A percentile compares a stretch with the other conserved stretches of the same genome.
Evolutionary conservation across 2,329 filamentous ascomycete genomes (phyloP).

Genomic region (Sporothrix sp.): DNA sequence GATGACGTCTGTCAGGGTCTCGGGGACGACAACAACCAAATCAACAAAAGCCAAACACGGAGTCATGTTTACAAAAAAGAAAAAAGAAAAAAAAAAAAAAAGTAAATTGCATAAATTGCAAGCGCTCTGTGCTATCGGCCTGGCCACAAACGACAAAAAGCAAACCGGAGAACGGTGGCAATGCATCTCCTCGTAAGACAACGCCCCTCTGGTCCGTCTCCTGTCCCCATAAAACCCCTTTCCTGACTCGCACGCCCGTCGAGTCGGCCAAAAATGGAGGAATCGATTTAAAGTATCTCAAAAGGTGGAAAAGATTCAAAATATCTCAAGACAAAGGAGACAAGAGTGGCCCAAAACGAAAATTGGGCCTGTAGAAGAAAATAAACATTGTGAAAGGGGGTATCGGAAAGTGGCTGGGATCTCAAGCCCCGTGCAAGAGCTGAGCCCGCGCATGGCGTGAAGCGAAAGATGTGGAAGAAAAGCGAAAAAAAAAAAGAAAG

Average conservation of each 20-base stretch:
- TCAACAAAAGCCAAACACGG: too few relatives aligned
- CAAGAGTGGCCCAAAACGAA: background rate
- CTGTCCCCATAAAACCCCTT: background rate
- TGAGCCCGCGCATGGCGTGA: background rate
- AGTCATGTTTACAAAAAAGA: background rate
- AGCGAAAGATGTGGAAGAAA: background rate
- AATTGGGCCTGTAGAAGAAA: background rate
- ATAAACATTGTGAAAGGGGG: constrained; percentile 3
- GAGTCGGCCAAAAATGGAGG: constrained; percentile 3
- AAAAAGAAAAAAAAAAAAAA: background rate
- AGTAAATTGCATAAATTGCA: background rate
- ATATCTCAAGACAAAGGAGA: background rate
- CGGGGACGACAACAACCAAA: too few relatives aligned
- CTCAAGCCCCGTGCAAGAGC: background rate
- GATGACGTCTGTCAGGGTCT: too few relatives aligned
- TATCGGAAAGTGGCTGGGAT: constrained; percentile 11
- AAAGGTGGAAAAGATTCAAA: background rate
- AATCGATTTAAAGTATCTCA: background rate
- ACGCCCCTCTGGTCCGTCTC: background rate
- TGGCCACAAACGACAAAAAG: background rate
- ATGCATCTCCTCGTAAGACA: background rate
- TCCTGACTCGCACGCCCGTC: constrained; percentile 10
- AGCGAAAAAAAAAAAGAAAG: background rate
- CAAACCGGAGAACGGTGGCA: too few relatives aligned
- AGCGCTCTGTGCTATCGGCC: background rate